Conservation (phyloP, 352 stramenopile genomes). For the Phytophthora citricola region DNA sequence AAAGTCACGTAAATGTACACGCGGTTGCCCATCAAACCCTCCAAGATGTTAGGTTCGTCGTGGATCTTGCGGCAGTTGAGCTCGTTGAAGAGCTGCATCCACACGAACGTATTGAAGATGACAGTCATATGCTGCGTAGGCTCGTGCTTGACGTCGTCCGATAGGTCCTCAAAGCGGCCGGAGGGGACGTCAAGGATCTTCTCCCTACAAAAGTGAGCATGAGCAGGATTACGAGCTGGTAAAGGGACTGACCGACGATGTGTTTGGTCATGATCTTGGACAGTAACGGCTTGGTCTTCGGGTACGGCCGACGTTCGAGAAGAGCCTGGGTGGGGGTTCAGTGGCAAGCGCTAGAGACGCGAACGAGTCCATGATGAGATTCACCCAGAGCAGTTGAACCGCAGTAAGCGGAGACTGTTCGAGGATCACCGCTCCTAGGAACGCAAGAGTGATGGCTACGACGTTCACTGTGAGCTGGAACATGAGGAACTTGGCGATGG, state of each 20-base stretch:
- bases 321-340: conserved; percentile 89
- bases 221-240: conserved; percentile 92
- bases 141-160: conserved; percentile 37
- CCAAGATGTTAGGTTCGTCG: conserved; percentile 94
- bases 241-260: conserved; percentile 93
- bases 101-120: conserved; percentile 98
- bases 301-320: conserved; percentile 94
- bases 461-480: conserved; percentile 99
- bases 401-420: conserved; percentile 92
- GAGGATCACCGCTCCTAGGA: conserved; percentile 85
- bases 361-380: conserved; percentile 99
- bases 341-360: conserved; percentile 95
- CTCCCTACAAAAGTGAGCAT: conserved; percentile 87
- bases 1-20: conserved; percentile 94
- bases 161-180: conserved; percentile 50
- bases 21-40: conserved; percentile 89
- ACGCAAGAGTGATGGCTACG: conserved; percentile 93
- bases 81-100: conserved; percentile 95
- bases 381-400: conserved; percentile 98
- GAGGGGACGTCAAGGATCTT: conserved; percentile 55
- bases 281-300: conserved; percentile 92
- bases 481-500: conserved; percentile 98
- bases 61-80: conserved; percentile 86
- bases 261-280: conserved; percentile 96
- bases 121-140: conserved; percentile 95